Base-by-base conservation (phyloP, 2,329 filamentous ascomycete species). In the Penicillium occitanis region DNA sequence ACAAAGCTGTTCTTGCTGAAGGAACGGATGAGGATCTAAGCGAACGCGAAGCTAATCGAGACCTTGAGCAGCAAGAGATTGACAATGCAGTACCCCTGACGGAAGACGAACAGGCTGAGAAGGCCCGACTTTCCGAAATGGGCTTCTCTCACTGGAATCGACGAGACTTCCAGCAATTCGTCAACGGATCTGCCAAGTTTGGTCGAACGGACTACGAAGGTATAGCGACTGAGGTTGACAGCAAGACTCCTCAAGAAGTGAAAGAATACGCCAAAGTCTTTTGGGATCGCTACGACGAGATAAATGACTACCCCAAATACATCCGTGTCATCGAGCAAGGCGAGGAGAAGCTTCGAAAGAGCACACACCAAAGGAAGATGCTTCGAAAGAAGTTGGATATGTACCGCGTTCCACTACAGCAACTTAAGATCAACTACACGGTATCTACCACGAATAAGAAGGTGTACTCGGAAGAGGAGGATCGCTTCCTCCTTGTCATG, bases 381-480 rank as follows among this genome's bases (percentile, higher is more conserved):
- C 86, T 99, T 64, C 88, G 90, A 69, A 96, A 93, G 86, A 99
- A 99, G 86, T 91, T 99, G 86, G 87, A 90, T 72, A 92, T 95
- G 83, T 98, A 97, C 77, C 91, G 95, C n/a, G 94, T 98, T 60
- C 96, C 95, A 28, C 85, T 99, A 17, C 95, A 99, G 78, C 95
- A 99, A 79, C 88, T 99, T 74, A 97, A 97, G 84, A 93, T 99
- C 82, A 98, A 97, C 81, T 99, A 99, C 80, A 97, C 93, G 0
- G 95, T 99, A 33, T 97, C 93, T 6, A 99, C 95, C 1, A 99
- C 96, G 10, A 99, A 99, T 86, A 99, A 99, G 83, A 99, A 99
- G 82, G 93, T 99, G 0, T 99, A 99, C 77, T 98, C 93, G 0
- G 96, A 99, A 76, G 95, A 99, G 76, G 95, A 99, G 78, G 95